phyloP scores from a whole-genome alignment of 2,329 filamentous ascomycete species.

The Colletotrichum filicis region DNA sequence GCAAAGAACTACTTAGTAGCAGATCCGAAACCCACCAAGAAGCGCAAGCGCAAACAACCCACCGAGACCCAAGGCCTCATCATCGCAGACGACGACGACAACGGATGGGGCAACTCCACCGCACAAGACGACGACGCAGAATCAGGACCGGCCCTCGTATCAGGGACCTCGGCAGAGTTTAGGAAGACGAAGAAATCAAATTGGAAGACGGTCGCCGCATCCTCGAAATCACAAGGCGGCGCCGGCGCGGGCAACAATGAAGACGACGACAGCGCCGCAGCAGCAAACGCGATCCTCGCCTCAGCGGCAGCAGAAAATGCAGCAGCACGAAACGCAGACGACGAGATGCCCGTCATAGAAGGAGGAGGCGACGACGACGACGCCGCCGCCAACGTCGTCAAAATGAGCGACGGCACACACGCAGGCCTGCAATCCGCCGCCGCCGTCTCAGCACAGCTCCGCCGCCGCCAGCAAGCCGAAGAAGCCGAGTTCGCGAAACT shows the following conservation, averaged over 20 bases:
- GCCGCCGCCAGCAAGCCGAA: constrained; percentile 75
- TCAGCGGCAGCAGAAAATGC: constrained; percentile 75
- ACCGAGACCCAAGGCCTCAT: constrained; percentile 62
- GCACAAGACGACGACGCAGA: constrained; percentile 61
- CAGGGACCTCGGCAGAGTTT: constrained; percentile 70
- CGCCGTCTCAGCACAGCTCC: constrained; percentile 77
- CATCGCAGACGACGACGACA: constrained; percentile 73
- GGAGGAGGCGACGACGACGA: constrained; percentile 49
- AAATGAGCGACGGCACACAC: constrained; percentile 88
- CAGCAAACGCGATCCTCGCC: constrained; percentile 82
- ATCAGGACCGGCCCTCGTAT: constrained; percentile 60
- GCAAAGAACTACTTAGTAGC: constrained; percentile 87
- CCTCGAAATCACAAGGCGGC: constrained; percentile 40
- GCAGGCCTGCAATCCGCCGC: constrained; percentile 88
- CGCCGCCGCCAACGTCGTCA: constrained; percentile 56
- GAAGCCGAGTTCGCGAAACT: constrained; percentile 59
- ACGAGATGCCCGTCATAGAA: constrained; percentile 59
- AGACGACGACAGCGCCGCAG: constrained; percentile 63
- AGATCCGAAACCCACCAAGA: constrained; percentile 67
- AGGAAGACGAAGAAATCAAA: constrained; percentile 80
- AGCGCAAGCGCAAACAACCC: constrained; percentile 70
- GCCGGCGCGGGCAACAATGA: constrained; percentile 50
- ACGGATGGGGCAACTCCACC: constrained; percentile 57
- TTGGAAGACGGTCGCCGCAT: constrained; percentile 77
- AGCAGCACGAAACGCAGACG: constrained; percentile 59